Percentiles rank a stretch among this genome's conserved stretches.
phyloP scores from a whole-genome alignment of 2,329 filamentous ascomycete genomes.

The Mycosphaerella sp. region DNA sequence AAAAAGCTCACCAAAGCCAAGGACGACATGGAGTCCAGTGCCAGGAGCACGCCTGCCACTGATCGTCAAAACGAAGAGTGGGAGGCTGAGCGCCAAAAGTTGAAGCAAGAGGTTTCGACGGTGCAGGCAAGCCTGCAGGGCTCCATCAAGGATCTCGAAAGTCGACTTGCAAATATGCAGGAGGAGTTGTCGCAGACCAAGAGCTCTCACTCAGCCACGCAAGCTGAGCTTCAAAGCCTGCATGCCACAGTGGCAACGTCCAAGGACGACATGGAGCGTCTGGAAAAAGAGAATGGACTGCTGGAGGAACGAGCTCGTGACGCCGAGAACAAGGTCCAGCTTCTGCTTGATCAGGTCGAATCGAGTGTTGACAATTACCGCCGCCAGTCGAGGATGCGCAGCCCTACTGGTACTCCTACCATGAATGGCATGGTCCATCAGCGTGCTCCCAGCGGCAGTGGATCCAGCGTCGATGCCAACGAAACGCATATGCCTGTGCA shows the following conservation, averaged over 20 bases:
- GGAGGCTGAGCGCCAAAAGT: conserved; percentile 64
- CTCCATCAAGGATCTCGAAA: conserved; percentile 63
- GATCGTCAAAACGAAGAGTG: conserved; percentile 52
- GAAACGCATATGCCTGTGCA: conserved; percentile 23
- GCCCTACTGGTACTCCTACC: conserved; percentile 23
- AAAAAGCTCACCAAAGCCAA: conserved; percentile 57
- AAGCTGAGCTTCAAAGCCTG: conserved; percentile 50
- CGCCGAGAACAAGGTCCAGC: conserved; percentile 86
- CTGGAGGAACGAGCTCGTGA: conserved; percentile 81
- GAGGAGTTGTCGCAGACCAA: conserved; percentile 64
- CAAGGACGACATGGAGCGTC: conserved; percentile 66
- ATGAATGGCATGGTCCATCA: conserved; percentile 36
- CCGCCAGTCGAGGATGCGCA: conserved; percentile 55
- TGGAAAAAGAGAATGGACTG: conserved; percentile 73
- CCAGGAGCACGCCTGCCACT: conserved; percentile 34
- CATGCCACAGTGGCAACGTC: conserved; percentile 39
- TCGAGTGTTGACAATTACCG: conserved; percentile 91
- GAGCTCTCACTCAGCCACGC: conserved; percentile 40
- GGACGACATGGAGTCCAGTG: conserved; percentile 23
- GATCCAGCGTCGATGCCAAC: conserved; percentile 35
- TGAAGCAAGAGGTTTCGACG: conserved; percentile 63
- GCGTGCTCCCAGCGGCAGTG: conserved; percentile 44
- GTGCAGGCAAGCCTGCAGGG: conserved; percentile 64
- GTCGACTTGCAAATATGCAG: conserved; percentile 61
- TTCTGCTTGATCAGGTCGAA: conserved; percentile 91